phyloP scores from a whole-genome alignment of 257 asterid species.

The Capsicum chinense region DNA sequence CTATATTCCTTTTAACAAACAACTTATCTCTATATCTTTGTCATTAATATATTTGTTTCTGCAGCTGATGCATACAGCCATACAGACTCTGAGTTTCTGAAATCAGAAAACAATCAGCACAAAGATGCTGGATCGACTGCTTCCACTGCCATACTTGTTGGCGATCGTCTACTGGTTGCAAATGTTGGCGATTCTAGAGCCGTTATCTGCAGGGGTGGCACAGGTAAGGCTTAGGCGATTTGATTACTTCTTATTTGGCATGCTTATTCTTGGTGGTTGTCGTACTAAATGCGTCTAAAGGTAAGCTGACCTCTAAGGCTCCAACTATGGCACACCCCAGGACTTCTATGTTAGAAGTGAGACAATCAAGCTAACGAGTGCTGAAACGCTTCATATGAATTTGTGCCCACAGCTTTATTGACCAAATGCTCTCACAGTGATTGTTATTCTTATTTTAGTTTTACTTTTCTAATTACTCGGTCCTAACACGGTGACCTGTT shows the following conservation, averaged over 20 bases:
- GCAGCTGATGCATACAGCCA: constrained; percentile 92
- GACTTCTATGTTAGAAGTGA: neutral
- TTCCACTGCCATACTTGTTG: constrained; percentile 97
- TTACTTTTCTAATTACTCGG: constrained; percentile 12
- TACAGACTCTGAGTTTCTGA: constrained; percentile 92
- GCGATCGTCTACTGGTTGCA: constrained; percentile 88
- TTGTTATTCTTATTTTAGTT: neutral
- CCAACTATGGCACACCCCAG: neutral
- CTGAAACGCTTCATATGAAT: neutral
- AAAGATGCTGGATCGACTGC: constrained; percentile 99
- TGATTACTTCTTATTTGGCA: neutral
- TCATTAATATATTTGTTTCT: constrained; percentile 28
- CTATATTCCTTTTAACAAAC: neutral
- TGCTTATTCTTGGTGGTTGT: neutral
- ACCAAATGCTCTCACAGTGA: neutral
- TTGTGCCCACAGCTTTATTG: neutral
- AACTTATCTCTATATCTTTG: neutral
- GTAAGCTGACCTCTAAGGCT: neutral
- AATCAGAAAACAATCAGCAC: constrained; percentile 81
- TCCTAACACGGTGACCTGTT: neutral
- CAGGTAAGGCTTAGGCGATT: constrained; percentile 53
- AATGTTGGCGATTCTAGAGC: constrained; percentile 97
- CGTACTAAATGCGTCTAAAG: neutral
- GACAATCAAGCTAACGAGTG: neutral
- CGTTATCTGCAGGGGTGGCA: constrained; percentile 87